Evolutionary conservation across 2,329 filamentous ascomycete species (phyloP), one percentile per base, ranked within the genome.

Genomic region (Aspergillus transmontanensis): DNA sequence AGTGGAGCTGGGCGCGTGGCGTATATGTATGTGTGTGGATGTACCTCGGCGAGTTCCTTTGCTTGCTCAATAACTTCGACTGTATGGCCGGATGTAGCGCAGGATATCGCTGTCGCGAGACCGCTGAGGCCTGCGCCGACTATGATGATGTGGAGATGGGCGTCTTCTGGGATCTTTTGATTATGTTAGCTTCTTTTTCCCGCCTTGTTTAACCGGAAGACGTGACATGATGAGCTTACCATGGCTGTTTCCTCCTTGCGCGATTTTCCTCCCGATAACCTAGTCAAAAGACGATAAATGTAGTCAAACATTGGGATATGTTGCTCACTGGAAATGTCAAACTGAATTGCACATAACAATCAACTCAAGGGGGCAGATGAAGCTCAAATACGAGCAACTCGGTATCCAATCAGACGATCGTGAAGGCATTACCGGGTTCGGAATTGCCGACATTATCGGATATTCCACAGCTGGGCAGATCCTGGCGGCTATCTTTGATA

Each of bases 61-160:
- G 73, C 74, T 62, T 73, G 72, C 60, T 76, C 74, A 48, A 76
- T 63, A 1, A 76, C 69, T 23, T 66, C 28, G 6, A 76, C 73
- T 1, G 58, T 62, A 61, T 76, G 73, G 4, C 73, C 73, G 0
- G 66, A 60, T 2, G 67, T 62, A 1, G 71, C 69, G 46, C 69
- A 64, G 19, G 71, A 73, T 46, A 75, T 73, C 9, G 74, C 74
- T 1, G 72, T 68, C 14, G 70, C 73, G 23, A 76, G 69, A 26
- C 74, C 74, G 53, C 69, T 70, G 14, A 76, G 69, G 21, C 74
- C 74, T 11, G 74, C 74, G 48, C 73, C 74, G 48, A 75, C 72
- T 19, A 75, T 67, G 4, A 74, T 62, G 12, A 76, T 70, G 46
- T 64, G 58, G 9, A 75, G 68, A 28, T 60, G 71, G 30, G 66